A percentile compares a stretch with the other conserved stretches of the same genome.
phyloP scores from a whole-genome alignment of 306 rosid genomes.

The Dryas alaskensis region DNA sequence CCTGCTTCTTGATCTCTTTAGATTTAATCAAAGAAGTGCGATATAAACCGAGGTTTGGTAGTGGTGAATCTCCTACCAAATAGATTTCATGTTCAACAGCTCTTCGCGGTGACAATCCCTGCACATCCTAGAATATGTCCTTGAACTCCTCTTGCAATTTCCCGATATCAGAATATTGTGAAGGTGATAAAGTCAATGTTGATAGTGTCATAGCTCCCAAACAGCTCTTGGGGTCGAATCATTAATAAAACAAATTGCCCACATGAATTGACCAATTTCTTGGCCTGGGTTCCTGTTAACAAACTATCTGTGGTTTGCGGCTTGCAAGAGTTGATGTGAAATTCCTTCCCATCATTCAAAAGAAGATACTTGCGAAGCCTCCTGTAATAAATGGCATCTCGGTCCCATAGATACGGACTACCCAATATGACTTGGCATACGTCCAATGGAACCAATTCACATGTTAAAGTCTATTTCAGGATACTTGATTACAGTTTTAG shows the following conservation, averaged over 20 bases:
- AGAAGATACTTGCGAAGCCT: no score
- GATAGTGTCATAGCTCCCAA: background rate
- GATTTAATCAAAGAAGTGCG: background rate
- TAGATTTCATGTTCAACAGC: background rate
- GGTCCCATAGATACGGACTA: background rate
- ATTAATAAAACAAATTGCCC: background rate
- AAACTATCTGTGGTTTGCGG: background rate
- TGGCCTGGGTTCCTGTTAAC: background rate
- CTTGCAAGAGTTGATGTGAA: slow-evolving; percentile 33
- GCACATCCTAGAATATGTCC: background rate
- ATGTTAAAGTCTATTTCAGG: background rate
- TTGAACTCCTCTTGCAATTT: background rate
- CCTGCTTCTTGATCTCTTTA: slow-evolving; percentile 5
- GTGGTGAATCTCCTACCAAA: background rate
- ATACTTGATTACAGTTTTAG: no score
- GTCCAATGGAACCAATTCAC: background rate
- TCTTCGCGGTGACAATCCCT: background rate
- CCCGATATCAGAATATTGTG: background rate
- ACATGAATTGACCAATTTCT: background rate
- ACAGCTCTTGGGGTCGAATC: background rate
- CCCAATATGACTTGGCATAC: background rate
- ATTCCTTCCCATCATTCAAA: slow-evolving; percentile 19
- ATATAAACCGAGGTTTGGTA: slow-evolving; percentile 7
- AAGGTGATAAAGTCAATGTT: background rate
- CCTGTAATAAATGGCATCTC: no score